Base-by-base conservation (phyloP, 2,329 filamentous ascomycete species). In the Stachybotrys chartarum region DNA sequence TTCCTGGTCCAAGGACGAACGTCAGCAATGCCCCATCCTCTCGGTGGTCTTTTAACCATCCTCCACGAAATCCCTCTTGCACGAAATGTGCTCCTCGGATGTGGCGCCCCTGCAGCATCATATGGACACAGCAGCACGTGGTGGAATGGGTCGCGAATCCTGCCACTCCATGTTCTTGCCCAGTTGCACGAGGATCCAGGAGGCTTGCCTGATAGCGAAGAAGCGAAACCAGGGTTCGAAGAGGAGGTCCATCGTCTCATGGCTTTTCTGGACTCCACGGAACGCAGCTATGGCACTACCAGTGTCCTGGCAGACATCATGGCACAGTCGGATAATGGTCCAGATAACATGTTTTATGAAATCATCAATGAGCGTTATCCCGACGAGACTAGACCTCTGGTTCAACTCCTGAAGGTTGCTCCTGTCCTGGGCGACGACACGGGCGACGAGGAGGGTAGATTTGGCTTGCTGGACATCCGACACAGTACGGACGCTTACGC, bases 231-330 rank as follows among this genome's bases (percentile, higher is more conserved):
- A 12, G 66, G 73, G 17, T 72, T 82, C 56, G 67, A 72, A 53
- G 74, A 82, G 30, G 84, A 86, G 64, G 60, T 85, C 2, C 83
- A 86, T 60, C 80, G 84, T 14, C 66, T 87, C 6, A 78, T 87
- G 72, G 83, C 82, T 10, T 86, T 87, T 58, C 73, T 87, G 3
- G 83, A 86, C 55, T 71, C 68, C 10, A 84, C 83, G 0, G 79
- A 85, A 30, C 76, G 84, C 48, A 79, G 77, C 48, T 85, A 85
- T 59, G 84, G 80, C 14, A 80, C 78, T 0, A 76, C 76, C 24
- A 79, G 82, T 55, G 69, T 72, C 6, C 66, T 85, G 6, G 65
- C 71, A 5, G 68, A 75, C 12, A 59, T 71, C 35, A 67, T 70
- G 12, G 67, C 74, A 24, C 66, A 62, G 30, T 58, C 66, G n/a